phyloP scores from a whole-genome alignment of 345 rosid species.

The Citrus australasica region DNA sequence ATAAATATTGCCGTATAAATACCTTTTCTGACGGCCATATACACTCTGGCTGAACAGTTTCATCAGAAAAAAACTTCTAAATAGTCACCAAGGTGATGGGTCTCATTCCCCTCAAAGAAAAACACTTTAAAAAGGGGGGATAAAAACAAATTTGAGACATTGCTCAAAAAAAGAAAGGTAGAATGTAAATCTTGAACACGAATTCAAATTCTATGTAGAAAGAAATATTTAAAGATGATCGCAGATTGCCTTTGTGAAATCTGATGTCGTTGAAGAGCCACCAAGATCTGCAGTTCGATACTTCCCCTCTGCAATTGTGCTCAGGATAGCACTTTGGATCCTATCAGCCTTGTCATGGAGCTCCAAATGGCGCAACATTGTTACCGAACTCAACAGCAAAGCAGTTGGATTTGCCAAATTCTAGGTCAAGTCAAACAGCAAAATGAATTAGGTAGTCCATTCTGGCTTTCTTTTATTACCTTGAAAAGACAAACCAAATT shows the following conservation, averaged over 20 bases:
- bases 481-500: neutral
- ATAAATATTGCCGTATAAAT: neutral
- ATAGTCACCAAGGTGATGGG: conserved; percentile 10
- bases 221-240: conserved; percentile 61
- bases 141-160: conserved; percentile 6
- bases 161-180: conserved; percentile 5
- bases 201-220: conserved; percentile 22
- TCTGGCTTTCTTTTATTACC: neutral
- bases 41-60: neutral
- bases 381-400: conserved; percentile 71
- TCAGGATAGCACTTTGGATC: conserved; percentile 77
- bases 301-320: conserved; percentile 84
- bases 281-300: conserved; percentile 96
- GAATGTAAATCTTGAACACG: neutral
- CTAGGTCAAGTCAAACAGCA: conserved; percentile 25
- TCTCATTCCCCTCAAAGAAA: conserved; percentile 15
- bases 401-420: conserved; percentile 98
- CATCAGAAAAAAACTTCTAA: neutral
- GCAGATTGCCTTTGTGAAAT: conserved; percentile 86
- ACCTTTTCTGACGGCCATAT: neutral
- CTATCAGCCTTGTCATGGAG: conserved; percentile 77
- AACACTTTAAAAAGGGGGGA: neutral
- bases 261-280: conserved; percentile 67
- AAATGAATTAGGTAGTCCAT: neutral
- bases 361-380: conserved; percentile 86